These are phyloP conservation scores for Zasmidium citrigriseum DNA, from an alignment of 2,329 filamentous ascomycete species.

Conservation along the genomic window DNA sequence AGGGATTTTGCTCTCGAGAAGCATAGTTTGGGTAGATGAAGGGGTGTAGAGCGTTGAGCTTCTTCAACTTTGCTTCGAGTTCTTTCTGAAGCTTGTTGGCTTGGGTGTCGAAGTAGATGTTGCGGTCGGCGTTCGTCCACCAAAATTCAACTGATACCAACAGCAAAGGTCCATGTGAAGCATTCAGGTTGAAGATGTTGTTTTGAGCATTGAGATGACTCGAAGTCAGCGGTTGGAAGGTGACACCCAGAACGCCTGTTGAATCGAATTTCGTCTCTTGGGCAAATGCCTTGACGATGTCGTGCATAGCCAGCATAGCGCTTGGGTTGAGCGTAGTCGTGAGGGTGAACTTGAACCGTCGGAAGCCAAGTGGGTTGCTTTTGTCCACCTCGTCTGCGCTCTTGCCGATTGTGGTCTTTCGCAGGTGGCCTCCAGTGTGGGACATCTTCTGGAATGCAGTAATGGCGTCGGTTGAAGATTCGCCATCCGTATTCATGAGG, in stretches of 20 bases:
- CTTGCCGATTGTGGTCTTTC: constrained; percentile 15
- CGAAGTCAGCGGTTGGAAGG: constrained; percentile 21
- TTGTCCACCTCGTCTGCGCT: constrained; percentile 19
- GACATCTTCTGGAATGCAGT: constrained; percentile 18
- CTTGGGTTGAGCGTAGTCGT: constrained; percentile 14
- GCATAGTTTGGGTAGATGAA: constrained; percentile 40
- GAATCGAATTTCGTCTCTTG: constrained; percentile 12
- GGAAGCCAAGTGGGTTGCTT: constrained; percentile 14
- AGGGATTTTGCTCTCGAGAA: constrained; percentile 36
- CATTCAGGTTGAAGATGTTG: constrained; percentile 23
- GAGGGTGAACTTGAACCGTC: constrained; percentile 25
- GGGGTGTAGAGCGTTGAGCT: constrained; percentile 3
- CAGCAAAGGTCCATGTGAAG: constrained; percentile 16
- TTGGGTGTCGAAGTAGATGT: constrained; percentile 15
- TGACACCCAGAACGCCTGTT: constrained; percentile 14
- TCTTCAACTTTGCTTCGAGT: constrained; percentile 11
- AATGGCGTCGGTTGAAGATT: constrained; percentile 10
- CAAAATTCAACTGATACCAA: constrained; percentile 20
- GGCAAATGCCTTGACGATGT: constrained; percentile 12
- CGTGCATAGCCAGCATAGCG: constrained; percentile 18
- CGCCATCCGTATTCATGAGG: constrained; percentile 22
- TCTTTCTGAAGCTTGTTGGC: constrained; percentile 7
- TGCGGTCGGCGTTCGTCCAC: constrained; percentile 15
- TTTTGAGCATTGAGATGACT: constrained; percentile 22
- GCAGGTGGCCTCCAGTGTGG: constrained; percentile 13